Base-by-base conservation (phyloP, 495 filamentous ascomycete species). In the Tuber melanosporum region DNA sequence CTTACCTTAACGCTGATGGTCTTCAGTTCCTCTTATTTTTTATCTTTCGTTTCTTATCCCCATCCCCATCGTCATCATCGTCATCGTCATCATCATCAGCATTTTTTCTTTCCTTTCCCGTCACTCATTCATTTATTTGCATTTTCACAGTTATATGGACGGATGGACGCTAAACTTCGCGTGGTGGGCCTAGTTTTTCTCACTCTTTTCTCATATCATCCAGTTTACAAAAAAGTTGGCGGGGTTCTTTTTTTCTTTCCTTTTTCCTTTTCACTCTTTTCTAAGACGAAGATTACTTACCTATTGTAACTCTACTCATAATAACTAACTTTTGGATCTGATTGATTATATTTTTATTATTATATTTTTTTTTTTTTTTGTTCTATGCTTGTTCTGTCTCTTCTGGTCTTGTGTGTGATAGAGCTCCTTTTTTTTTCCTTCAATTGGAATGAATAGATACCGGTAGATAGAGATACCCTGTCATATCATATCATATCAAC, bases 111-210 rank as follows among this genome's bases (percentile, higher is more conserved):
- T 42, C 49, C 36, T 49, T 47, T 73, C 72, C 76, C 76, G 78
- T 80, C 72, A 69, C 77, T 76, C 73, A 73, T 81, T 77, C 72
- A 76, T 77, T 80, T 74, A 80, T 80, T 80, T 74, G 75, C 73
- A 76, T 69, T 66, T 36, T 66, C 57, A 36, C 36, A 66, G 26
- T 66, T 66, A 36, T 14, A 66, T 14, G 26, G 57, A 66, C 57
- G n/a, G 52, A 57, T 72, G 44, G 22, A 42, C n/a, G n/a, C 36
- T 66, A 36, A 66, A 36, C 57, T 66, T 26, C 32, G 57, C 57
- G 41, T 46, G 17, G 41, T 72, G n/a, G 36, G 20, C 41, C 41
- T 62, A 62, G 49, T 62, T 26, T 62, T 72, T 20, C 8, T 43
- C 17, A 32, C 15, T 36, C 32, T 72, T 15, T 72, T 72, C 20